These are phyloP conservation scores for Penicillium coprophilum DNA, from an alignment of 495 filamentous ascomycete genomes.

Conservation along the genomic window DNA sequence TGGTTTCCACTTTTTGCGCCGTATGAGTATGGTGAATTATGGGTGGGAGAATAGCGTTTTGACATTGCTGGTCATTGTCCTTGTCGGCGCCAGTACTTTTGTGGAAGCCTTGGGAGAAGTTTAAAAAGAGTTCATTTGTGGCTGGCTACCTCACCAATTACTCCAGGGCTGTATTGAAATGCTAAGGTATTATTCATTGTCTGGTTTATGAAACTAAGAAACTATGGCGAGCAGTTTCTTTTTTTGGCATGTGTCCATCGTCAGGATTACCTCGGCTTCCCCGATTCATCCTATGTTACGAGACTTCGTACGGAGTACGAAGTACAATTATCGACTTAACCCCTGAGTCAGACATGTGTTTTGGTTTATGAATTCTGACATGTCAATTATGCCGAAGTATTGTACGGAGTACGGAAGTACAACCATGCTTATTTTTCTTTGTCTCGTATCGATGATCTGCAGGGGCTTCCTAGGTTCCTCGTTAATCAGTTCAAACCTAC, in stretches of 20 bases:
- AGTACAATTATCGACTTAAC: too few species aligned
- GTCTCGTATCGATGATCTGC: background rate
- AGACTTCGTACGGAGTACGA: too few species aligned
- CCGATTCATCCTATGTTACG: background rate
- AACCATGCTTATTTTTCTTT: background rate
- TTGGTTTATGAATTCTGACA: background rate
- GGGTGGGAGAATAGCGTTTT: constrained; percentile 67
- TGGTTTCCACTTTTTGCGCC: constrained; percentile 77
- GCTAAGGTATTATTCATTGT: too few species aligned
- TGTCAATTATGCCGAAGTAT: background rate
- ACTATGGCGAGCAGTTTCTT: background rate
- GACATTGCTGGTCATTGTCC: constrained; percentile 51
- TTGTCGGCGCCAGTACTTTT: constrained; percentile 63
- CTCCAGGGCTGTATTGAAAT: background rate
- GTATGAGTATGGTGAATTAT: constrained; percentile 56
- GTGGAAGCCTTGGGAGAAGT: constrained; percentile 56
- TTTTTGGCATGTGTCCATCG: background rate
- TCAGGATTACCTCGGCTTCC: background rate
- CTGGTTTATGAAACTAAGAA: background rate
- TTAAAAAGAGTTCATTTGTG: constrained; percentile 66
- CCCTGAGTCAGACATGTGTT: background rate
- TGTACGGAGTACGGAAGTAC: too few species aligned
- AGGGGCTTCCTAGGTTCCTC: background rate
- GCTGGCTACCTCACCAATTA: constrained; percentile 45
- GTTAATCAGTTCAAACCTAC: too few species aligned